Evolutionary conservation across 2,329 filamentous ascomycete genomes (phyloP).

Genomic region (Decorospora gaudefroyi): DNA sequence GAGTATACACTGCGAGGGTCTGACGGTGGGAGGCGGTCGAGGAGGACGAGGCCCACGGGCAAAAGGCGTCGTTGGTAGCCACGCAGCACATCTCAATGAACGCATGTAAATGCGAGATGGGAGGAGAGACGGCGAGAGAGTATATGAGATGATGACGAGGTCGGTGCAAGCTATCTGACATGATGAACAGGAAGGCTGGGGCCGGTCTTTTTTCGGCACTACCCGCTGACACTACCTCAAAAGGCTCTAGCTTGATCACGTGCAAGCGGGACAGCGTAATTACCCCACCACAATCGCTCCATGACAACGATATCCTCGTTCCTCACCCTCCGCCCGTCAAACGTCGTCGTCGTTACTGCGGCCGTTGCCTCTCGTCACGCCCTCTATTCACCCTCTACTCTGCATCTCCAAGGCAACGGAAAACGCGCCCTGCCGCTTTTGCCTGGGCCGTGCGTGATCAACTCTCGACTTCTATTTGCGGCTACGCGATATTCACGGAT

Average conservation of each 20-base stretch:
- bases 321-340: slow-evolving; percentile 16
- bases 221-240: slow-evolving; percentile 6
- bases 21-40: too few relatives aligned
- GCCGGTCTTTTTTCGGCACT: slow-evolving; percentile 29
- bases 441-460: slow-evolving; percentile 41
- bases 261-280: slow-evolving; percentile 32
- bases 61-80: background rate
- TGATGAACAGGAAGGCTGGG: slow-evolving; percentile 11
- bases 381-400: slow-evolving; percentile 4
- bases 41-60: too few relatives aligned
- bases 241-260: slow-evolving; percentile 36
- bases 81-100: background rate
- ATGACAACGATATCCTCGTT: slow-evolving; percentile 33
- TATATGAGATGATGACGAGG: slow-evolving; percentile 9
- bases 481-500: slow-evolving; percentile 49
- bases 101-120: background rate
- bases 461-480: slow-evolving; percentile 46
- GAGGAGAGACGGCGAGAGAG: slow-evolving; percentile 1
- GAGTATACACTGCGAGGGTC: too few relatives aligned
- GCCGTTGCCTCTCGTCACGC: slow-evolving; percentile 5
- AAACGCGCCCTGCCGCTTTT: slow-evolving; percentile 32
- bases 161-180: slow-evolving; percentile 8
- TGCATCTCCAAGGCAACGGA: slow-evolving; percentile 16
- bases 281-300: slow-evolving; percentile 42
- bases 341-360: slow-evolving; percentile 15